phyloP scores from a whole-genome alignment of 805 yeast genomes.

The Cyberlindnera nakhonratchasimensis region DNA sequence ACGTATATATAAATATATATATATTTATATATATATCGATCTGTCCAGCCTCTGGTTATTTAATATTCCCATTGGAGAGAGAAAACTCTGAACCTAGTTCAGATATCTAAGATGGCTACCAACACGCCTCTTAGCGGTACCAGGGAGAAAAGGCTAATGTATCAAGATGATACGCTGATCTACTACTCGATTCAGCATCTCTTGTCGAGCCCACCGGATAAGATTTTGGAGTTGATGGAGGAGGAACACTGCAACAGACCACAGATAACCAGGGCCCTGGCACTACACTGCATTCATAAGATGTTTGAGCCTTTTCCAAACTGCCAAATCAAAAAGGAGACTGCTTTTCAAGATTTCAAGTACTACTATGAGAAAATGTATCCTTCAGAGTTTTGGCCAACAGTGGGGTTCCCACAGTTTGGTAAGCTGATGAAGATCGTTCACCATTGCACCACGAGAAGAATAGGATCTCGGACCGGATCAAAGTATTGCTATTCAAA shows the following conservation, averaged over 20 bases:
- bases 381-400: not conserved
- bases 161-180: not conserved
- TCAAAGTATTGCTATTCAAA: slow-evolving; percentile 69
- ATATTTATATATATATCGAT: no score
- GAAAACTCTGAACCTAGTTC: no score
- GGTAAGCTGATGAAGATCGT: slow-evolving; percentile 16
- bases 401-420: slow-evolving; percentile 12
- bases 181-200: not conserved
- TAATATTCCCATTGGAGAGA: no score
- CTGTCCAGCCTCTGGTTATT: no score
- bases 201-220: not conserved
- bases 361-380: slow-evolving; percentile 11
- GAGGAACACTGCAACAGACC: not conserved
- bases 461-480: slow-evolving; percentile 79
- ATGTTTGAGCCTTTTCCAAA: slow-evolving; percentile 4
- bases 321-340: slow-evolving; percentile 8
- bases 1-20: no score
- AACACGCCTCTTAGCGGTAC: not conserved
- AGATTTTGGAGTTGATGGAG: not conserved
- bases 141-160: not conserved
- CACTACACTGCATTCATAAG: slow-evolving; percentile 10
- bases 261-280: slow-evolving; percentile 6
- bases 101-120: not conserved
- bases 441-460: slow-evolving; percentile 17
- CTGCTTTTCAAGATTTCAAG: slow-evolving; percentile 15